phyloP scores from a whole-genome alignment of 2,329 filamentous ascomycete species.

The Pseudogymnoascus sp. region DNA sequence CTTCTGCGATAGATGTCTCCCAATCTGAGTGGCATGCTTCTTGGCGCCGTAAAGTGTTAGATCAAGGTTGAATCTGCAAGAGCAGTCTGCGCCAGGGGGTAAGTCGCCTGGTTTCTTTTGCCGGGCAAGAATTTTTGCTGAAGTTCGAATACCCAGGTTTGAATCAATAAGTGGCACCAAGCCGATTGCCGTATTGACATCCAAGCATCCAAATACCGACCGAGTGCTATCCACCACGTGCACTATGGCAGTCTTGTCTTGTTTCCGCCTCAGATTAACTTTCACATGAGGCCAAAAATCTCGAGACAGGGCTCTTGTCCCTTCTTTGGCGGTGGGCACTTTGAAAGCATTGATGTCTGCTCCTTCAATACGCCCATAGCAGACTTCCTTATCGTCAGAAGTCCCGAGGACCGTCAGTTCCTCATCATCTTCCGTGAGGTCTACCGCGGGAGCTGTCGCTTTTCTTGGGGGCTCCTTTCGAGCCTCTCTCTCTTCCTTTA shows the following conservation, averaged over 20 bases:
- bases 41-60: slow-evolving; percentile 75
- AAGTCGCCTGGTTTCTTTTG: slow-evolving; percentile 56
- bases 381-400: slow-evolving; percentile 64
- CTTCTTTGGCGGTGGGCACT: slow-evolving; percentile 64
- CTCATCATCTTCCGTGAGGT: slow-evolving; percentile 40
- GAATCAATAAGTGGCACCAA: slow-evolving; percentile 70
- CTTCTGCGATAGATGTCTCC: slow-evolving; percentile 58
- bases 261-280: slow-evolving; percentile 58
- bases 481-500: slow-evolving; percentile 54
- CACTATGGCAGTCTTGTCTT: slow-evolving; percentile 54
- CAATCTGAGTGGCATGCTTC: slow-evolving; percentile 59
- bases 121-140: slow-evolving; percentile 64
- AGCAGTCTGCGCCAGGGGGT: slow-evolving; percentile 54
- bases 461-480: slow-evolving; percentile 31
- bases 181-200: slow-evolving; percentile 58
- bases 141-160: slow-evolving; percentile 59
- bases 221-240: slow-evolving; percentile 67
- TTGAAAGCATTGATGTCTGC: slow-evolving; percentile 59
- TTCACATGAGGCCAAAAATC: slow-evolving; percentile 68
- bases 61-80: slow-evolving; percentile 56
- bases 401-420: slow-evolving; percentile 55
- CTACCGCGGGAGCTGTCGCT: slow-evolving; percentile 36
- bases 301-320: slow-evolving; percentile 49
- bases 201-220: slow-evolving; percentile 69
- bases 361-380: slow-evolving; percentile 70